Evolutionary conservation across 495 filamentous ascomycete genomes (phyloP), one percentile per base, ranked within the genome.

Genomic region (Hypoxylon lenormandii): DNA sequence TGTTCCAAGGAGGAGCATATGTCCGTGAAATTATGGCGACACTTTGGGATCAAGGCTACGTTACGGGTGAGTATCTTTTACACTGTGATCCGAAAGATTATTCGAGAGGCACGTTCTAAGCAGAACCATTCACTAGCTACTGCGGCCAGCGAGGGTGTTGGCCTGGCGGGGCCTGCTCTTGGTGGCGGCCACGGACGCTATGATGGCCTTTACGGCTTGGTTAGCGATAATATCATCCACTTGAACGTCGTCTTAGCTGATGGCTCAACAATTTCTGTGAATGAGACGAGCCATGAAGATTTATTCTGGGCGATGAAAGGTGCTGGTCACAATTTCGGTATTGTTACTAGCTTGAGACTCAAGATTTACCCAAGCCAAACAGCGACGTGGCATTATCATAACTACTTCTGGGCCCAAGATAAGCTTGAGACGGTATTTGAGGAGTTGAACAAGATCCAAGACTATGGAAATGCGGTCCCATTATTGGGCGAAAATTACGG

Each of bases 141-240:
- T n/a, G 86, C 85, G 28, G 74, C 74, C 7, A 84, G 82, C 48
- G 79, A 84, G 57, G 89, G 87, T 66, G 83, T 85, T 13, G 80
- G 83, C 53, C 67, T 79, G 47, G 59, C 87, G 2, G 86, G 86
- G 2, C 81, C 84, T 11, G 81, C 72, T 0, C 82, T 89, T 12
- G 88, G 88, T 10, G 88, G 87, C 51, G 88, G 87, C 40, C 83
- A 87, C 62, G 87, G 88, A 13, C 81, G 79, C 61, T 76, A 85
- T 3, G 81, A 87, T 73, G 88, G 88, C 7, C 73, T 74, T 15
- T 73, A 86, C 64, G 86, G 86, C 5, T 73, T 88, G 12, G 58
- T 85, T 18, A 69, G 76, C 6, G 86, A 89, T 49, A 79, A 82
- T 38, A 72, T 88, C 16, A 6, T 83, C 75, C 3, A 60, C 3